Conservation (phyloP, 495 filamentous ascomycete species). For the Penicillium lividum region DNA sequence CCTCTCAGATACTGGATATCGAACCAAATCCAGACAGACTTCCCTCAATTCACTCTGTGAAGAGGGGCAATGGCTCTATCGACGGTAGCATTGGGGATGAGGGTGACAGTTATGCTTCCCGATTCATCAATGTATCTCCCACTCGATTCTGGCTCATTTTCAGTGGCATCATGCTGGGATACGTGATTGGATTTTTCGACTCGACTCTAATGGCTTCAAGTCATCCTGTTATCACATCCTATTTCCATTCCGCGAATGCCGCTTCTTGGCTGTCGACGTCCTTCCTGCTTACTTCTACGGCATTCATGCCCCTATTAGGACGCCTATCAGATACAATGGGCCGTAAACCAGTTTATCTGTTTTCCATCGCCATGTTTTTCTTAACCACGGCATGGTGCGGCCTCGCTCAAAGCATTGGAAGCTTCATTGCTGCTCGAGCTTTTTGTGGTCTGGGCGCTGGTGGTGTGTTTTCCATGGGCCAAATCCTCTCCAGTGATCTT, state of each 20-base stretch:
- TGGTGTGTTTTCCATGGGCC: slow-evolving; percentile 69
- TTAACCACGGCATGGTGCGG: slow-evolving; percentile 72
- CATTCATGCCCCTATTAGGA: slow-evolving; percentile 72
- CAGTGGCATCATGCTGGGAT: slow-evolving; percentile 46
- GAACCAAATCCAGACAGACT: slow-evolving; percentile 32
- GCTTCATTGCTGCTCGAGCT: slow-evolving; percentile 71
- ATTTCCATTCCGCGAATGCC: slow-evolving; percentile 71
- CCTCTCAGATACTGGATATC: slow-evolving; percentile 34
- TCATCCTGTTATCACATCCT: slow-evolving; percentile 79
- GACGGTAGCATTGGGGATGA: slow-evolving; percentile 14
- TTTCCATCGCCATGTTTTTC: slow-evolving; percentile 63
- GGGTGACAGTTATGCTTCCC: slow-evolving; percentile 29
- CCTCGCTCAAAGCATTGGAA: slow-evolving; percentile 66
- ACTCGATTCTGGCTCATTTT: slow-evolving; percentile 57
- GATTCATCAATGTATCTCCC: slow-evolving; percentile 49
- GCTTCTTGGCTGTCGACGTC: slow-evolving; percentile 82
- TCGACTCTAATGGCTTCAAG: slow-evolving; percentile 78
- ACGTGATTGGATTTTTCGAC: slow-evolving; percentile 66
- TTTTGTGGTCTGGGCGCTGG: slow-evolving; percentile 75
- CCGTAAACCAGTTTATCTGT: slow-evolving; percentile 67
- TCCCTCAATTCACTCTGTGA: slow-evolving; percentile 18
- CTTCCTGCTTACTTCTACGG: slow-evolving; percentile 74
- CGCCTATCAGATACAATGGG: slow-evolving; percentile 73
- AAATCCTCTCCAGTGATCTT: slow-evolving; percentile 72
- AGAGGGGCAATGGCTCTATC: slow-evolving; percentile 13